Conservation (phyloP, 257 asterid genomes). For the Cruciata laevipes region DNA sequence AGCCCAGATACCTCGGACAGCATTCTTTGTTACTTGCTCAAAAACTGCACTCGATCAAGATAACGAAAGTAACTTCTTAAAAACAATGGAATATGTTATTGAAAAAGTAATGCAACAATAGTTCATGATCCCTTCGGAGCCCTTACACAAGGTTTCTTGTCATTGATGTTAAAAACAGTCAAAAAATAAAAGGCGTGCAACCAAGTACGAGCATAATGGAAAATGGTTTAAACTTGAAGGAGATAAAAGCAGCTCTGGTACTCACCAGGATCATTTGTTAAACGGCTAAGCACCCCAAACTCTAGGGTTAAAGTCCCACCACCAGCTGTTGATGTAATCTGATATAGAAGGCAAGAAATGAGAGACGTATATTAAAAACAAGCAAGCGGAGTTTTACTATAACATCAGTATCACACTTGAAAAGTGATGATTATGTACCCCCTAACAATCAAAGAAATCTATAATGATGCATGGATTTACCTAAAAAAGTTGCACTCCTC, state of each 20-base stretch:
- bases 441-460: neutral
- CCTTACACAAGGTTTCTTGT: neutral
- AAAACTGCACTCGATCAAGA: slow-evolving; percentile 53
- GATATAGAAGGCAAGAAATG: slow-evolving; percentile 23
- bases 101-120: neutral
- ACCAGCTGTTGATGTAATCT: slow-evolving; percentile 99
- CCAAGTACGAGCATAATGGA: neutral
- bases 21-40: slow-evolving; percentile 91
- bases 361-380: neutral
- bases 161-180: neutral
- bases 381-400: neutral
- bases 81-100: neutral
- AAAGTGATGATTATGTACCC: neutral
- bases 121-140: neutral
- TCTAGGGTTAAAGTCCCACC: slow-evolving; percentile 97
- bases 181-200: neutral
- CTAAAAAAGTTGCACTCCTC: neutral
- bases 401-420: neutral
- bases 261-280: slow-evolving; percentile 86
- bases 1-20: slow-evolving; percentile 97
- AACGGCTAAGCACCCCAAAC: slow-evolving; percentile 94
- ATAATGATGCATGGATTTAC: neutral
- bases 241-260: slow-evolving; percentile 3
- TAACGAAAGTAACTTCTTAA: slow-evolving; percentile 2
- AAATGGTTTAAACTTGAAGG: neutral